phyloP scores from a whole-genome alignment of 805 yeast species.

The Ogataea saltuana region DNA sequence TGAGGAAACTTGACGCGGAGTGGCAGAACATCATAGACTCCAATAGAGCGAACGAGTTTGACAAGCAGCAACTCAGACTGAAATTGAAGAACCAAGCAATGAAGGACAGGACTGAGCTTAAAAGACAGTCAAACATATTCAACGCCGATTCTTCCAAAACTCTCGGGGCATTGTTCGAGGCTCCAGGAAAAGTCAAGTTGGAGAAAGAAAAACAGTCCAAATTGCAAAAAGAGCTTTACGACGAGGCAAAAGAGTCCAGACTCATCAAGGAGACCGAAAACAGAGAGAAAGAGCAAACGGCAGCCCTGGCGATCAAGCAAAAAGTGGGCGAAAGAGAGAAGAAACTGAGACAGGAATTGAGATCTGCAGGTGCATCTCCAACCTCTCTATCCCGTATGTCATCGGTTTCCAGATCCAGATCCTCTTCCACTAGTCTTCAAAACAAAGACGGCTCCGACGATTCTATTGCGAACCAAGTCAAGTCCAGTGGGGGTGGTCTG shows the following conservation, averaged over 20 bases:
- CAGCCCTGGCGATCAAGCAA: slow-evolving; percentile 15
- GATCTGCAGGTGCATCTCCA: slow-evolving; percentile 18
- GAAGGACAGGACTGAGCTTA: slow-evolving; percentile 22
- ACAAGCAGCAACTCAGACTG: slow-evolving; percentile 32
- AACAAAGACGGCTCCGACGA: slow-evolving; percentile 1
- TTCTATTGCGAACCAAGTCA: slow-evolving; percentile 4
- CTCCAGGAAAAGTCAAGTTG: slow-evolving; percentile 27
- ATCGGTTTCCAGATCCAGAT: slow-evolving; percentile 20
- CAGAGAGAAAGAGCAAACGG: slow-evolving; percentile 17
- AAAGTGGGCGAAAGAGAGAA: slow-evolving; percentile 28
- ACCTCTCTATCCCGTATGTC: slow-evolving; percentile 17
- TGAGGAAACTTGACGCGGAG: slow-evolving; percentile 40
- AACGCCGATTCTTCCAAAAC: slow-evolving; percentile 15
- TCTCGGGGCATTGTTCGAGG: slow-evolving; percentile 27
- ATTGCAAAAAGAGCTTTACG: slow-evolving; percentile 25
- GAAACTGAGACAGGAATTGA: slow-evolving; percentile 22
- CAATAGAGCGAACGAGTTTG: slow-evolving; percentile 44
- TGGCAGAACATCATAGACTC: slow-evolving; percentile 40
- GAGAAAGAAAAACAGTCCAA: slow-evolving; percentile 30
- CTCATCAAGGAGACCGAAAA: slow-evolving; percentile 23
- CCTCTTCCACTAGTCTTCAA: slow-evolving; percentile 16
- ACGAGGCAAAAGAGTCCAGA: slow-evolving; percentile 30
- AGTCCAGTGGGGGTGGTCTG: too few species aligned
- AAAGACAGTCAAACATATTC: slow-evolving; percentile 11
- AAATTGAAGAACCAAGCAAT: slow-evolving; percentile 26